Evolutionary conservation across 345 rosid species (phyloP).

Genomic region (Ricinus communis): DNA sequence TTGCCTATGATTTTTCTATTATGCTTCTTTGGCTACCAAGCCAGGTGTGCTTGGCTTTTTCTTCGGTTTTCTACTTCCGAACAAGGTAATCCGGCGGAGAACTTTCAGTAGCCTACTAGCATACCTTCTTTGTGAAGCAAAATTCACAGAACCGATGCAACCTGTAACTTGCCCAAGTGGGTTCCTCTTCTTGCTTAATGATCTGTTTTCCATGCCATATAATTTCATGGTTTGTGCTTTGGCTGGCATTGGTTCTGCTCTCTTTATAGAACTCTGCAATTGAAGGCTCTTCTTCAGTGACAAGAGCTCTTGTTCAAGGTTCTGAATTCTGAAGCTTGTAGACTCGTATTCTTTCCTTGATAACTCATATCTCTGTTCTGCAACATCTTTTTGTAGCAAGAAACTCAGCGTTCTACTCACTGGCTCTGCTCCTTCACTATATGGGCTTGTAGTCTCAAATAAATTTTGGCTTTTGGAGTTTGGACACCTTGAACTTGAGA

Average conservation of each 20-base stretch:
- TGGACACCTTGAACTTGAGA: constrained; percentile 59
- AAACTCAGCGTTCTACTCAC: constrained; percentile 41
- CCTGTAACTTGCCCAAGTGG: constrained; percentile 49
- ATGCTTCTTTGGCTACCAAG: constrained; percentile 21
- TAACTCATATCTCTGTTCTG: constrained; percentile 32
- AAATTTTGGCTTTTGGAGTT: constrained; percentile 46
- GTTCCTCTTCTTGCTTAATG: constrained; percentile 52
- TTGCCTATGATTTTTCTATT: constrained; percentile 5
- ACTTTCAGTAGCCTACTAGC: constrained; percentile 42
- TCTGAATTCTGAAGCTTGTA: constrained; percentile 78
- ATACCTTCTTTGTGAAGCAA: constrained; percentile 56
- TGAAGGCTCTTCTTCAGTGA: constrained; percentile 53
- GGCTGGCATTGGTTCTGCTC: constrained; percentile 28
- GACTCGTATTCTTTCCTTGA: constrained; percentile 52
- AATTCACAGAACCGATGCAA: constrained; percentile 55
- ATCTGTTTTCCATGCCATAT: constrained; percentile 37
- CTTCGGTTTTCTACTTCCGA: constrained; percentile 50
- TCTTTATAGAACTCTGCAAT: constrained; percentile 38
- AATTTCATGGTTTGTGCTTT: constrained; percentile 32
- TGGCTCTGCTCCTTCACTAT: constrained; percentile 43
- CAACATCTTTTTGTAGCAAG: constrained; percentile 42
- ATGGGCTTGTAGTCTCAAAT: constrained; percentile 42
- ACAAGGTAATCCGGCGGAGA: constrained; percentile 38
- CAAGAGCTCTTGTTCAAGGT: constrained; percentile 60
- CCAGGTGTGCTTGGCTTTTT: constrained; percentile 30